Evolutionary conservation across 352 stramenopile genomes (phyloP), one percentile per base, ranked within the genome.

Genomic region (Phytophthora multivora): DNA sequence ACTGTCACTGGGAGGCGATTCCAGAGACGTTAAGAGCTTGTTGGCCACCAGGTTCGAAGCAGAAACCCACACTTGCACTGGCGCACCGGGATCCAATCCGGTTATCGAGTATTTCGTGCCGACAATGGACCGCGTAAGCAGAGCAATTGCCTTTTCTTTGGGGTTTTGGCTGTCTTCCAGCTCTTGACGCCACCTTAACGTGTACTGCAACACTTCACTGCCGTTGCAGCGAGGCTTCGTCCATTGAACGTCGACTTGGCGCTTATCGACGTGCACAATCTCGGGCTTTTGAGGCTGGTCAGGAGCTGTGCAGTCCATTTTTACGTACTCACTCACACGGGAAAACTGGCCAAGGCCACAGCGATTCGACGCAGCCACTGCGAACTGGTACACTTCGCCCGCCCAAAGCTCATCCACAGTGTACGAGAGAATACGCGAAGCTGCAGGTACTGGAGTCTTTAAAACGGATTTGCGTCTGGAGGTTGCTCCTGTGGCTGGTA

Each of bases 331-430:
- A 15, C 77, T 89, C 39, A 83, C 57, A 2, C 66, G 66, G n/a
- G 78, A 90, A 52, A 89, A 91, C 23, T 77, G 72, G 4, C 69
- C 81, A 0, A 86, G 16, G 4, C 81, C 84, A 33, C 84, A 91
- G 1, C 80, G 76, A 50, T 93, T 93, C 33, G 84, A 76, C 21
- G 80, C 79, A 10, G 81, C 84, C 15, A 85, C 75, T 15, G 81
- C 69, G 45, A 93, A 93, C 47, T 91, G 81, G 42, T 93, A 93
- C 15, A 93, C 78, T 42, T 89, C 81, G 2, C 84, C 84, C 12
- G 84, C 57, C 72, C 80, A 88, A 12, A 93, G 61, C 0, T 71
- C 72, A 2, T 75, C 31, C 11, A 87, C 42, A 0, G 45, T 67
- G 42, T 75, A 87, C 9, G 75, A 72, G 4, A 77, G 66, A 48